Conservation (phyloP, 208 protist genomes). For the Strigomonas culicis region DNA sequence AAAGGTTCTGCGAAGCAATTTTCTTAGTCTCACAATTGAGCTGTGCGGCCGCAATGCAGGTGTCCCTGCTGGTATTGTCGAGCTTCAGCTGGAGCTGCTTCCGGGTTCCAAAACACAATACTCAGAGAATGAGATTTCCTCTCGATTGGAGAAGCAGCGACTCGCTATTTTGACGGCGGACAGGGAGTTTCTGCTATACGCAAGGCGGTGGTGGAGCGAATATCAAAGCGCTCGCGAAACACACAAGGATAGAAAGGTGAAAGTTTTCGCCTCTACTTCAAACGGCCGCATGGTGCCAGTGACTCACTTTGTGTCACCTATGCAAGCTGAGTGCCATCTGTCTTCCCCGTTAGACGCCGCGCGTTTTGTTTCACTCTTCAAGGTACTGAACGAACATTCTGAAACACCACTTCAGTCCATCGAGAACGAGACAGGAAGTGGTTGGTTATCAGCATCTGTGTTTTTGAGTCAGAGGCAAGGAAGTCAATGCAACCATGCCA, state of each 20-base stretch:
- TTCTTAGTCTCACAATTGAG: slow-evolving; percentile 86
- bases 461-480: slow-evolving; percentile 89
- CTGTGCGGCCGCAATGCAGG: slow-evolving; percentile 82
- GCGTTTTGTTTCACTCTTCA: slow-evolving; percentile 88
- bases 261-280: slow-evolving; percentile 81
- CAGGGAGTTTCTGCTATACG: slow-evolving; percentile 91
- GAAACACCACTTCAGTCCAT: slow-evolving; percentile 27
- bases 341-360: slow-evolving; percentile 77
- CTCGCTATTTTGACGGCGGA: slow-evolving; percentile 84
- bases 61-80: slow-evolving; percentile 87
- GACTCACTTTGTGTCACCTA: slow-evolving; percentile 81
- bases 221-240: slow-evolving; percentile 58
- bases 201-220: slow-evolving; percentile 89
- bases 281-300: slow-evolving; percentile 83
- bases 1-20: slow-evolving; percentile 84
- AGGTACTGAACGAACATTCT: slow-evolving; percentile 37
- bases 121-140: slow-evolving; percentile 73
- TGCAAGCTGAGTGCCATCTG: slow-evolving; percentile 69
- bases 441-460: slow-evolving; percentile 74
- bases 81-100: slow-evolving; percentile 88
- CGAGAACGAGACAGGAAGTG: slow-evolving; percentile 16
- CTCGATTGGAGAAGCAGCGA: slow-evolving; percentile 72
- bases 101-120: slow-evolving; percentile 45
- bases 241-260: slow-evolving; percentile 77
- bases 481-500: slow-evolving; percentile 77